Percentiles rank a stretch among this genome's conserved stretches.
Conservation (phyloP, 2,329 filamentous ascomycete species). For the Sporothrix inflata region DNA sequence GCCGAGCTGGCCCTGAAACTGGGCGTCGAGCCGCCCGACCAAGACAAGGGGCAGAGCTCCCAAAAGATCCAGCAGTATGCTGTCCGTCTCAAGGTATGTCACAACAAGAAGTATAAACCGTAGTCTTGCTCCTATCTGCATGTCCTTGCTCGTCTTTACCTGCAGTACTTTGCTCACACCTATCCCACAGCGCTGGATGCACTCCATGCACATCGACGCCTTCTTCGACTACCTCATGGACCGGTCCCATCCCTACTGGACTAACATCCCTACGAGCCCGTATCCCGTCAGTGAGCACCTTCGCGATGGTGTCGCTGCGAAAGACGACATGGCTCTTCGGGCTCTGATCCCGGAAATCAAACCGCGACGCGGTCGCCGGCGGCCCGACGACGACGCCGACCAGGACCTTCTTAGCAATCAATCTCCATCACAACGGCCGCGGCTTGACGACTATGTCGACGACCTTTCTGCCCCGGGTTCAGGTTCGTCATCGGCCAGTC, state of each 20-base stretch:
- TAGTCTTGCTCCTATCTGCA: not conserved
- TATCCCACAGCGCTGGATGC: conserved; percentile 81
- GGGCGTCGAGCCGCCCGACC: conserved; percentile 83
- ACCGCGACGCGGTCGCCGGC: conserved; percentile 64
- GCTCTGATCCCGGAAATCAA: conserved; percentile 78
- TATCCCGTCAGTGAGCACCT: conserved; percentile 66
- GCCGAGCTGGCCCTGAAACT: conserved; percentile 82
- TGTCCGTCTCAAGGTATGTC: conserved; percentile 78
- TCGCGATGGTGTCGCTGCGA: conserved; percentile 79
- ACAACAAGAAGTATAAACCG: not conserved
- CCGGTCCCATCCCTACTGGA: conserved; percentile 79
- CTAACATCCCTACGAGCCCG: conserved; percentile 68
- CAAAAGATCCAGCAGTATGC: conserved; percentile 96
- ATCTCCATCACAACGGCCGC: conserved; percentile 62
- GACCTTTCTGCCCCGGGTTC: conserved; percentile 49
- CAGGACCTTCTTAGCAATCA: conserved; percentile 45
- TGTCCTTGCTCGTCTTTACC: not conserved
- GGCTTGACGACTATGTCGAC: conserved; percentile 45
- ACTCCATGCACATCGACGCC: conserved; percentile 90
- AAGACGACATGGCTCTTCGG: conserved; percentile 86
- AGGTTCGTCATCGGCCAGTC: conserved; percentile 51
- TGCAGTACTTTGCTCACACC: not conserved
- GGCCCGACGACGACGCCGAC: conserved; percentile 60
- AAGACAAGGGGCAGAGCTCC: conserved; percentile 81
- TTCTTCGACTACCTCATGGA: conserved; percentile 90